phyloP scores from a whole-genome alignment of 306 rosid genomes.

The Prunus mongolica region DNA sequence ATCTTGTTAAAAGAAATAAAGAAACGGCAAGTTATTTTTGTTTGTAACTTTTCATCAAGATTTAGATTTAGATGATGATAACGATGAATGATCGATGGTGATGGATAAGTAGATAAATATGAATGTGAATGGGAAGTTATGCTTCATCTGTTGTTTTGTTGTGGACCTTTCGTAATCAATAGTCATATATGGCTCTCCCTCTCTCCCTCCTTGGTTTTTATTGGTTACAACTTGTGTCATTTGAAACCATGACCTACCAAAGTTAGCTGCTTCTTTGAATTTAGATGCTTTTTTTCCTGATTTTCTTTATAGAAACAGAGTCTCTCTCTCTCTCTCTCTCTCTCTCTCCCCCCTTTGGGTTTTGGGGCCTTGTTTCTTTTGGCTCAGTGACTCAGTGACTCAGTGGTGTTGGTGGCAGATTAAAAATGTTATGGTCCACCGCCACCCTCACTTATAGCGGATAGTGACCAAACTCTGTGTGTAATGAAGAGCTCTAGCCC shows the following conservation, averaged over 20 bases:
- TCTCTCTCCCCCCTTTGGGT: background rate
- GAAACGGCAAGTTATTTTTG: background rate
- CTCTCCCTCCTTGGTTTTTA: slow-evolving; percentile 10
- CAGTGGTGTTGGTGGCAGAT: slow-evolving; percentile 30
- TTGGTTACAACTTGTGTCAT: slow-evolving; percentile 42
- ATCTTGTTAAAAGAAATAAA: background rate
- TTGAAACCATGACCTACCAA: slow-evolving; percentile 15
- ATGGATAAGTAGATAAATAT: background rate
- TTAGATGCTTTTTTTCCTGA: background rate
- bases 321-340: no score
- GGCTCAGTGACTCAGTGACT: background rate
- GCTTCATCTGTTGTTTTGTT: no score
- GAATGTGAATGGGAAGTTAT: background rate
- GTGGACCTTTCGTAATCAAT: background rate
- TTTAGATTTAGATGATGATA: background rate
- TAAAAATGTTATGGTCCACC: slow-evolving; percentile 49
- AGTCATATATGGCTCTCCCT: background rate
- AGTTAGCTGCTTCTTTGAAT: background rate
- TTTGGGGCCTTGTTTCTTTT: background rate
- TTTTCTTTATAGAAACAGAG: slow-evolving; percentile 8
- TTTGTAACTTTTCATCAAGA: background rate
- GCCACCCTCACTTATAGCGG: slow-evolving; percentile 60
- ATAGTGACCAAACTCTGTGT: slow-evolving; percentile 44
- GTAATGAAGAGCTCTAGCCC: no score
- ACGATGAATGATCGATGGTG: background rate